Evolutionary conservation across 1,284 basidiomycete species (phyloP).

Genomic region (Sporisorium iseilematis-ciliati): DNA sequence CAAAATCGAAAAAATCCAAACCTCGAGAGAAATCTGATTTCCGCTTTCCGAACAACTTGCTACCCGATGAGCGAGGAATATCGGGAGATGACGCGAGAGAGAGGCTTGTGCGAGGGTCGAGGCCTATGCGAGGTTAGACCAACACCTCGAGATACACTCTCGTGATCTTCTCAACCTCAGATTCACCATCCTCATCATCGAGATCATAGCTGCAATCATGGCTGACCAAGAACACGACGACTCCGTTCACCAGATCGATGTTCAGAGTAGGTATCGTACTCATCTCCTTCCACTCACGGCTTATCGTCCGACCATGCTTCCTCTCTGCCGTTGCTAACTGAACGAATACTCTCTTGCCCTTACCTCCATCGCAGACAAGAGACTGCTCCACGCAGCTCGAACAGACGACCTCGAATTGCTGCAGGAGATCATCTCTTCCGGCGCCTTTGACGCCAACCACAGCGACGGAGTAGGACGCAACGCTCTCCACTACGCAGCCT

Average conservation of each 20-base stretch:
- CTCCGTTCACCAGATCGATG: slow-evolving; percentile 42
- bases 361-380: slow-evolving; percentile 45
- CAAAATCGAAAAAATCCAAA: background rate
- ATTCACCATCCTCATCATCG: background rate
- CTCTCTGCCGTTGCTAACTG: background rate
- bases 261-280: slow-evolving; percentile 44
- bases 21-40: too few species aligned
- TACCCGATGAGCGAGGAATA: background rate
- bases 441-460: slow-evolving; percentile 61
- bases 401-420: slow-evolving; percentile 62
- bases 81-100: background rate
- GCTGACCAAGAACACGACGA: slow-evolving; percentile 41
- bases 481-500: slow-evolving; percentile 65
- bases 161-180: slow-evolving; percentile 10
- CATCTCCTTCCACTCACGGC: background rate
- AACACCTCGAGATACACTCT: slow-evolving; percentile 12
- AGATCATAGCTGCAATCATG: slow-evolving; percentile 17
- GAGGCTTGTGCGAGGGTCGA: slow-evolving; percentile 12
- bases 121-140: slow-evolving; percentile 3
- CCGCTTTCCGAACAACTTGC: slow-evolving; percentile 4
- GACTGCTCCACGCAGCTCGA: slow-evolving; percentile 58
- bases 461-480: slow-evolving; percentile 65
- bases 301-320: background rate
- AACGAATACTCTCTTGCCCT: background rate
- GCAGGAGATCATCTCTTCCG: slow-evolving; percentile 52